Evolutionary conservation across 192 early-diverging fungal genomes (phyloP), one percentile per base, ranked within the genome.

Genomic region (Phycomyces nitens): DNA sequence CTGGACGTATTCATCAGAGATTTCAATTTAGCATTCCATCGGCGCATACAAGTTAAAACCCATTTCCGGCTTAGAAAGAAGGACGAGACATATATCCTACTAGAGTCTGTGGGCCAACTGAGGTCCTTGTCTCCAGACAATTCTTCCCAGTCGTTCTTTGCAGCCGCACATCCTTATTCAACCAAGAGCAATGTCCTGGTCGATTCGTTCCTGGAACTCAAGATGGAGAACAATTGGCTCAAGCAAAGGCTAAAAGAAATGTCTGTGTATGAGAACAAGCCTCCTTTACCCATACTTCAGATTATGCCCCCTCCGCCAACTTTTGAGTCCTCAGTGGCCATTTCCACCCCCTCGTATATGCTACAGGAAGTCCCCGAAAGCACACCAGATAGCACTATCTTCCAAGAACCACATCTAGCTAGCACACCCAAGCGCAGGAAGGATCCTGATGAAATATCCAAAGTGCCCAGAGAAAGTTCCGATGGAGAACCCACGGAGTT

Each of bases 191-290:
- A 54, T 14, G 51, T 60, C 21, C 55, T 74, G 56, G 29, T 80
- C 14, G 78, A 80, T 74, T 77, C 72, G 3, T 77, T 80, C 40
- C 40, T 77, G 24, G 78, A 80, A 42, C 67, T 80, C 16, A 80
- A 80, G 62, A 64, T 71, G n/a, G 78, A 80, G 67, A 80, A 80
- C 53, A 76, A 77, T 56, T 58, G 58, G 39, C 52, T 80, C 12
- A 53, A 57, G 26, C 56, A 65, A n/a, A 67, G 74, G 55, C 55
- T 74, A 26, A 52, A 44, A 47, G 69, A 24, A 47, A 18, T 47
- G 18, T 14, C 44, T 47, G 11, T 18, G 3, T 47, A 18, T 47
- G 44, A 47, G 18, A 47, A 47, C 3, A 47, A 18, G 29, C 29
- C 29, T 34, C 29, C 29, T 34, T 7, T 34, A 34, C 7, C 29